These are phyloP conservation scores for Dentipellis sp. DNA, from an alignment of 768 basidiomycete genomes.

Conservation along the genomic window DNA sequence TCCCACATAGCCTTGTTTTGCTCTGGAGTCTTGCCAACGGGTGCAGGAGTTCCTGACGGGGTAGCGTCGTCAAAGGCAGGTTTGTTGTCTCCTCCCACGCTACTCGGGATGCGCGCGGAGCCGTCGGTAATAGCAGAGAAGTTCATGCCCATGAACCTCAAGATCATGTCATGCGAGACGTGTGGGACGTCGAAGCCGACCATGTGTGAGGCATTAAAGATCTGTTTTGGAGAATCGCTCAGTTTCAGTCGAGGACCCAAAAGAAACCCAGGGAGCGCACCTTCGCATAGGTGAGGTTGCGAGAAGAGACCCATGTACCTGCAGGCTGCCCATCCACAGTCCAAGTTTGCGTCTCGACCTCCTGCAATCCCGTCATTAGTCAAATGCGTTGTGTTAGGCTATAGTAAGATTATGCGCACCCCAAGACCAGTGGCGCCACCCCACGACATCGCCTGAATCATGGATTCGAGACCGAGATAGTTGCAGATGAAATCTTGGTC, in stretches of 20 bases:
- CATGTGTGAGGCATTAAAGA: slow-evolving; percentile 96
- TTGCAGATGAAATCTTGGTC: slow-evolving; percentile 98
- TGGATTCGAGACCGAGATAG: slow-evolving; percentile 80
- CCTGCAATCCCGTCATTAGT: slow-evolving; percentile 26
- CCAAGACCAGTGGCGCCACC: slow-evolving; percentile 77
- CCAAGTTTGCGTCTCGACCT: slow-evolving; percentile 65
- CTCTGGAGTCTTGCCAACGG: slow-evolving; percentile 52
- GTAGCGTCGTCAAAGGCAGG: slow-evolving; percentile 44
- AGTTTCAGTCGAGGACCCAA: not conserved
- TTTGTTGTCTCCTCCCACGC: slow-evolving; percentile 65
- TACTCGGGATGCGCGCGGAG: slow-evolving; percentile 73
- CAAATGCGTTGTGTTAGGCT: not conserved
- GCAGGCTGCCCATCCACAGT: slow-evolving; percentile 65
- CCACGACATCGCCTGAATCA: slow-evolving; percentile 82
- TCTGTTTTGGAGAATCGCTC: slow-evolving; percentile 29
- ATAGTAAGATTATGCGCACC: slow-evolving; percentile 35
- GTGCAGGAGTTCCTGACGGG: slow-evolving; percentile 25
- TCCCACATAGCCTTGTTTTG: slow-evolving; percentile 88
- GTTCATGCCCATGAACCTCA: slow-evolving; percentile 93
- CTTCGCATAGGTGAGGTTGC: slow-evolving; percentile 92
- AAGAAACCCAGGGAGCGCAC: slow-evolving; percentile 27
- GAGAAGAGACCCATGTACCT: slow-evolving; percentile 84
- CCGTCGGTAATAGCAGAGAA: slow-evolving; percentile 74
- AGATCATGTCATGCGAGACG: slow-evolving; percentile 94
- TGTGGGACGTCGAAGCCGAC: slow-evolving; percentile 82